phyloP scores from a whole-genome alignment of 2,329 filamentous ascomycete species.

The Fusarium oligoseptatum region DNA sequence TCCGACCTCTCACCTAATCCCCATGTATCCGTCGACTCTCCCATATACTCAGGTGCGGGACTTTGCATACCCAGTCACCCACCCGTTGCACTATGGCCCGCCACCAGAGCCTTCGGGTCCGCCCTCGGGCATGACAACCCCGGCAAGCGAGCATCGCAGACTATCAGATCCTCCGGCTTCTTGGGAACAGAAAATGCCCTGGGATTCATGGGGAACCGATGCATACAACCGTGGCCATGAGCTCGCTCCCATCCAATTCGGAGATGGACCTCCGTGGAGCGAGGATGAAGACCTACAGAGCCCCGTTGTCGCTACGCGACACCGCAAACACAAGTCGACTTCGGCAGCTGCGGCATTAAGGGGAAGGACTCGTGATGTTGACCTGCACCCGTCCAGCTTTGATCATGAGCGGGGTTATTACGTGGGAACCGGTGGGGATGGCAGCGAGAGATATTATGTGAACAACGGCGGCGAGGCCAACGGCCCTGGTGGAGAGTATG shows the following conservation, averaged over 20 bases:
- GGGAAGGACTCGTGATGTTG: conserved; percentile 60
- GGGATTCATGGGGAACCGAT: conserved; percentile 68
- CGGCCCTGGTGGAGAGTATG: conserved; percentile 82
- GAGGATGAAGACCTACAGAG: conserved; percentile 96
- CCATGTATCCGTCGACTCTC: conserved; percentile 86
- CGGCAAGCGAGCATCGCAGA: conserved; percentile 82
- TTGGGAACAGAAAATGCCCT: conserved; percentile 78
- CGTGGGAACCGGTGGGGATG: conserved; percentile 75
- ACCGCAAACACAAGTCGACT: conserved; percentile 86
- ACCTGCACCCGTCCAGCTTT: conserved; percentile 63
- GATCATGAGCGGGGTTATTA: conserved; percentile 76
- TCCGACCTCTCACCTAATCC: conserved; percentile 84
- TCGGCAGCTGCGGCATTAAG: conserved; percentile 61
- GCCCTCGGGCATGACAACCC: conserved; percentile 86
- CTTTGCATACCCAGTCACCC: conserved; percentile 87
- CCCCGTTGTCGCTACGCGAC: conserved; percentile 86
- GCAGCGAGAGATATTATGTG: conserved; percentile 81
- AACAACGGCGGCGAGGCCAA: conserved; percentile 77
- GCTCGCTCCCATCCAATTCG: conserved; percentile 85
- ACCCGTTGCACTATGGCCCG: conserved; percentile 96
- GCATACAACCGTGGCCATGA: conserved; percentile 75
- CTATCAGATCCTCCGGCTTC: conserved; percentile 84
- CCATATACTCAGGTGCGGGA: conserved; percentile 93
- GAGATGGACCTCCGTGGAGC: conserved; percentile 91
- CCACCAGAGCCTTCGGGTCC: conserved; percentile 78